These are phyloP conservation scores for Tricholomella constricta DNA, from an alignment of 768 basidiomycete species.

Conservation along the genomic window DNA sequence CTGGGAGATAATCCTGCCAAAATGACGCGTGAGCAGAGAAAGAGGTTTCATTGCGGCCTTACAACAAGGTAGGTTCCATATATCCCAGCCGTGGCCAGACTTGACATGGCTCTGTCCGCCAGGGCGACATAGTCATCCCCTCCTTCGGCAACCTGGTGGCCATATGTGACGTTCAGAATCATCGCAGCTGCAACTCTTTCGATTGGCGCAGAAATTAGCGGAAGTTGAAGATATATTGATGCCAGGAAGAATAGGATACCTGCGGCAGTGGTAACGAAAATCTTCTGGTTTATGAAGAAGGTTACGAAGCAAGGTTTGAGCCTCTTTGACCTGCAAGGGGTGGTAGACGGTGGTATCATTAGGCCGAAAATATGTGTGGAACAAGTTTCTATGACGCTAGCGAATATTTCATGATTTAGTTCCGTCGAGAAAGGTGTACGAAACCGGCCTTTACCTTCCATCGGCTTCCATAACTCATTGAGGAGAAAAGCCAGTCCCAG, in stretches of 20 bases:
- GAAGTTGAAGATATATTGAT: neutral
- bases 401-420: slow-evolving; percentile 20
- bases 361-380: slow-evolving; percentile 39
- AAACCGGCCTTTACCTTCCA: slow-evolving; percentile 19
- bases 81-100: slow-evolving; percentile 38
- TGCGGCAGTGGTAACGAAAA: slow-evolving; percentile 38
- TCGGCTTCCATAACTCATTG: slow-evolving; percentile 24
- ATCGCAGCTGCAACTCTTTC: slow-evolving; percentile 38
- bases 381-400: slow-evolving; percentile 42
- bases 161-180: slow-evolving; percentile 44
- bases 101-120: slow-evolving; percentile 39
- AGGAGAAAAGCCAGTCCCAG: slow-evolving; percentile 48
- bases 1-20: slow-evolving; percentile 32
- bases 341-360: slow-evolving; percentile 27
- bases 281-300: slow-evolving; percentile 37
- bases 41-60: neutral
- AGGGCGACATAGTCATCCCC: slow-evolving; percentile 43
- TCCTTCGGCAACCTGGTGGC: slow-evolving; percentile 34
- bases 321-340: slow-evolving; percentile 34
- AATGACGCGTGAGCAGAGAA: neutral
- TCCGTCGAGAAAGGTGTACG: neutral
- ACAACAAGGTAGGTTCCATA: slow-evolving; percentile 46
- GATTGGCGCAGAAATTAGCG: neutral
- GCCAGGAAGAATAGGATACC: slow-evolving; percentile 16
- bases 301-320: slow-evolving; percentile 38